phyloP scores from a whole-genome alignment of 2,329 filamentous ascomycete species.

The Penicillium sp. region DNA sequence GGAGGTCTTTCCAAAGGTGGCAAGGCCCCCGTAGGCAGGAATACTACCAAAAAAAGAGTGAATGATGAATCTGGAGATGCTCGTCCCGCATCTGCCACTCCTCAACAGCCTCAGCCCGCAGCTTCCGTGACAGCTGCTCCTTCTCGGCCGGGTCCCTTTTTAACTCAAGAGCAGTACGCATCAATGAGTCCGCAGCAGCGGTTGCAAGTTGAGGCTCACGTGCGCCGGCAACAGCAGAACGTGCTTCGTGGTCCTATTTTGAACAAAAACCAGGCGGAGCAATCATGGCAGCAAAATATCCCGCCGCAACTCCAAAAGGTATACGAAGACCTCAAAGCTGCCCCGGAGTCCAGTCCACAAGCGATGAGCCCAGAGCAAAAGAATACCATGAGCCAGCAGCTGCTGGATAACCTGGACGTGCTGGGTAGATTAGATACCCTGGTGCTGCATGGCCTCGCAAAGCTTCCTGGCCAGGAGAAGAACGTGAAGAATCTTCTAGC shows the following conservation, averaged over 20 bases:
- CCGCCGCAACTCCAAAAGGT: conserved; percentile 37
- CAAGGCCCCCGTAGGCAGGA: conserved; percentile 27
- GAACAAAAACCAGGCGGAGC: conserved; percentile 32
- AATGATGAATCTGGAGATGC: conserved; percentile 45
- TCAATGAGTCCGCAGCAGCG: conserved; percentile 42
- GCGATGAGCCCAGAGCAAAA: conserved; percentile 38
- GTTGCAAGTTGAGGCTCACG: conserved; percentile 32
- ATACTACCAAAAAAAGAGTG: conserved; percentile 41
- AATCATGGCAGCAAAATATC: conserved; percentile 35
- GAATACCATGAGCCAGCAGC: conserved; percentile 35
- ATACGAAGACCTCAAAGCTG: conserved; percentile 34
- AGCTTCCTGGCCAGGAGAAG: conserved; percentile 38
- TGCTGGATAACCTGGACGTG: conserved; percentile 40
- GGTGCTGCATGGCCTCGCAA: conserved; percentile 35
- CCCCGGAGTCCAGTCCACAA: conserved; percentile 29
- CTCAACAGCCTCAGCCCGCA: conserved; percentile 22
- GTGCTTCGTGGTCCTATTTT: conserved; percentile 28
- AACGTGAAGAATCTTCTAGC: conserved; percentile 33
- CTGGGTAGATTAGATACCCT: conserved; percentile 41
- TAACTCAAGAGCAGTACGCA: conserved; percentile 35
- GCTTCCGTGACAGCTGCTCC: conserved; percentile 18
- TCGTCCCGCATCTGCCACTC: conserved; percentile 36
- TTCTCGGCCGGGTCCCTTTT: conserved; percentile 14
- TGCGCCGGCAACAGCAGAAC: conserved; percentile 31
- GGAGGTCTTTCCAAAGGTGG: conserved; percentile 23